Base-by-base conservation (phyloP, 495 filamentous ascomycete species). In the Staphylotrichum longicolle region DNA sequence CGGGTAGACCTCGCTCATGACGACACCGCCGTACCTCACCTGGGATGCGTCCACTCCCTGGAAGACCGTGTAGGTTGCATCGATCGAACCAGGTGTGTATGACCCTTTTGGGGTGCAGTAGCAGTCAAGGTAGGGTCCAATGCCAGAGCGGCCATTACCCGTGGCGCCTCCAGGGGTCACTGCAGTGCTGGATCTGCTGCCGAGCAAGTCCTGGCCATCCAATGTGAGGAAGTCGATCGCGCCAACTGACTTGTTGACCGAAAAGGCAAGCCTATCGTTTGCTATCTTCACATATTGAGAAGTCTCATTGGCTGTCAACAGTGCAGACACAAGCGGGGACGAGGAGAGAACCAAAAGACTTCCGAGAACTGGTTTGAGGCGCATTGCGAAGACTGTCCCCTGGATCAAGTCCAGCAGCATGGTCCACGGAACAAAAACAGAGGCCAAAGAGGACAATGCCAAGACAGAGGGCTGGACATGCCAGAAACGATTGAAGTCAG, bases 151-250 rank as follows among this genome's bases (percentile, higher is more conserved):
- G 42, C 42, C 42, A n/a, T 45, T 45, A 12, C 42, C 42, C 5
- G 42, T 45, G 42, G 42, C 42, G 8, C 42, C 42, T 10, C 42
- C 42, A 45, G 42, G 42, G 9, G 42, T 45, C 14, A 14, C 9
- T 12, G 5, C 10, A 7, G 14, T 5, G 9, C 9, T 45, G 10
- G 42, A 10, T 45, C 42, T 45, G 42, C 42, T 45, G 14, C 42
- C 42, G 42, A 45, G 42, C 42, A 45, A 45, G 42, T 45, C 42
- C 14, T 45, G 42, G 42, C 42, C 42, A 45, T 45, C 42, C 42
- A 45, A n/a, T 45, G 42, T 14, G 14, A 45, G 42, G 42, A 45
- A 5, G 42, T 45, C 42, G 4, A 45, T 45, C 42, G 14, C 42
- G 42, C 42, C 42, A 12, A n/a, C 5, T 5, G 42, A 45, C 42